Evolutionary conservation across 352 stramenopile species (phyloP).

Genomic region (Globisporangium uncinulatum): DNA sequence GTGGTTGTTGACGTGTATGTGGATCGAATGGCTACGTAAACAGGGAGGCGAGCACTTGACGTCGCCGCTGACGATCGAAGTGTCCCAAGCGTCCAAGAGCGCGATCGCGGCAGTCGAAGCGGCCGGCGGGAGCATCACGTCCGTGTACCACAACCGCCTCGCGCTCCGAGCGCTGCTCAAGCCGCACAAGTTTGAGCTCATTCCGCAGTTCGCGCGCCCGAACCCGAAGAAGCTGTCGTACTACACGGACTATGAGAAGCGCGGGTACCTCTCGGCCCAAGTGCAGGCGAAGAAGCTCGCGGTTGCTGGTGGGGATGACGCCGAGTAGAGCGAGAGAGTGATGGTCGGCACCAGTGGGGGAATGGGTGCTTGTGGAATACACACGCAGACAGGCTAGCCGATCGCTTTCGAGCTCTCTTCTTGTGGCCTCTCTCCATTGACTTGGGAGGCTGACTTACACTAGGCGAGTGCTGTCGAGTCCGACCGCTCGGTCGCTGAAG

Average conservation of each 20-base stretch:
- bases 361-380: slow-evolving; percentile 8
- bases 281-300: slow-evolving; percentile 91
- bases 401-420: not conserved
- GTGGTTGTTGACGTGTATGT: not conserved
- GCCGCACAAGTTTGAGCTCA: slow-evolving; percentile 94
- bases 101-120: slow-evolving; percentile 95
- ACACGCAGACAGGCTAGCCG: not conserved
- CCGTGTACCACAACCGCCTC: slow-evolving; percentile 97
- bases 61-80: slow-evolving; percentile 92
- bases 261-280: slow-evolving; percentile 96
- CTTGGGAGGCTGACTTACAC: not conserved
- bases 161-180: slow-evolving; percentile 92
- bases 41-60: slow-evolving; percentile 78
- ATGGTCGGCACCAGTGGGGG: not conserved
- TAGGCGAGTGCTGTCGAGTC: slow-evolving; percentile 14
- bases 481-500: slow-evolving; percentile 15
- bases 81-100: slow-evolving; percentile 89
- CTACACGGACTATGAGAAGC: slow-evolving; percentile 95
- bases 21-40: not conserved
- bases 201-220: slow-evolving; percentile 92
- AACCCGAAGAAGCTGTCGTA: slow-evolving; percentile 96
- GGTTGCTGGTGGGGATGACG: slow-evolving; percentile 26
- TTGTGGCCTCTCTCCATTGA: not conserved
- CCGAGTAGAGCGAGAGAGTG: slow-evolving; percentile 29
- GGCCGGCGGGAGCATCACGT: slow-evolving; percentile 92